Conservation (phyloP, 495 filamentous ascomycete genomes). For the Penicillium cosmopolitanum region DNA sequence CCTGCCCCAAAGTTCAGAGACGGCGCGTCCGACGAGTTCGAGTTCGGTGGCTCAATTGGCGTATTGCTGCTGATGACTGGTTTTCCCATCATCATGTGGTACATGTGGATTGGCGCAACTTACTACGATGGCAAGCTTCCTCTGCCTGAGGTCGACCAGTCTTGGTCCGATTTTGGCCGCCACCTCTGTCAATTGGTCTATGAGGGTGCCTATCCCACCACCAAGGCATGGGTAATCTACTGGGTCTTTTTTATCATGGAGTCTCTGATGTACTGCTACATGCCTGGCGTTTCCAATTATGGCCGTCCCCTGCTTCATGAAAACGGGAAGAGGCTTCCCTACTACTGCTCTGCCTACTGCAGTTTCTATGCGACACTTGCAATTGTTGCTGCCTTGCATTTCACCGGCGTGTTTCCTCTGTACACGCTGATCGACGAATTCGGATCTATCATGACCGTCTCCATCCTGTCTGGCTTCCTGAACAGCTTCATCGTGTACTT, state of each 20-base stretch:
- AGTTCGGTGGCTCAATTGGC: constrained; percentile 86
- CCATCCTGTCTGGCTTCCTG: constrained; percentile 82
- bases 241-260: constrained; percentile 83
- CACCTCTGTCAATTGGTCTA: constrained; percentile 69
- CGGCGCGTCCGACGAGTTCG: constrained; percentile 46
- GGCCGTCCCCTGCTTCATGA: constrained; percentile 82
- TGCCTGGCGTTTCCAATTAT: constrained; percentile 77
- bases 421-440: constrained; percentile 90
- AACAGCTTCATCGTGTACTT: constrained; percentile 78
- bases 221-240: constrained; percentile 81
- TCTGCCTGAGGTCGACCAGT: constrained; percentile 60
- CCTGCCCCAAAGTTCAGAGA: background rate
- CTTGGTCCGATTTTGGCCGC: constrained; percentile 61
- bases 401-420: constrained; percentile 76
- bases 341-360: constrained; percentile 84
- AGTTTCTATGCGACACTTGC: constrained; percentile 82
- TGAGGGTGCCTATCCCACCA: constrained; percentile 74
- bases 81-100: constrained; percentile 93
- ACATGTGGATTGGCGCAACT: constrained; percentile 94
- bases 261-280: constrained; percentile 69
- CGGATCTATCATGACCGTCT: constrained; percentile 81
- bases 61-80: constrained; percentile 75
- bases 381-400: constrained; percentile 66
- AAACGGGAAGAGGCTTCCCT: constrained; percentile 75
- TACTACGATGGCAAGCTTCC: constrained; percentile 86